Base-by-base conservation (phyloP, 73 alveolate genomes). In the Paramecium primaurelia region DNA sequence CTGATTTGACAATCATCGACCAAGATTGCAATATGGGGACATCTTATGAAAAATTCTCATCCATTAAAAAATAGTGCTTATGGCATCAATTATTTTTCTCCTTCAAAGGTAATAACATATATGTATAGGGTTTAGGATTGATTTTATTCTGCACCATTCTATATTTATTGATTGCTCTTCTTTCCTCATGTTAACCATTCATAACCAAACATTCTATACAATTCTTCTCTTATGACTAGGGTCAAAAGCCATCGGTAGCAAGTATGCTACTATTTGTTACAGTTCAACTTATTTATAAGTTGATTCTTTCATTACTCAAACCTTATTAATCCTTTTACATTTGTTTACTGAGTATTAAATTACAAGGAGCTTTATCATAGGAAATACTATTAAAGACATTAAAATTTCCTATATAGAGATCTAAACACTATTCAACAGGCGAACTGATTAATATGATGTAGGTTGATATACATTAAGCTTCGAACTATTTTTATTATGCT, bases 371-470 rank as follows among this genome's bases (percentile, higher is more conserved):
- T 3, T 40, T 73, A 20, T 73, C 37, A 73, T 37, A 37, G 4
- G 60, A 73, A 40, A 10, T 73, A 8, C 18, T 73, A 6, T 16
- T 30, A 37, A 73, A 73, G 10, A 36, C 87, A 4, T 38, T 73
- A 73, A 73, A 32, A 12, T 37, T 73, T 34, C 54, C 54, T 0
- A 37, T 73, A 2, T 37, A n/a, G 3, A 18, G 54, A 4, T 73
- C 54, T 36, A 12, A 73, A 16, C 60, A 73, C 7, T 38, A 73
- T 73, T 73, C 87, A 36, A 36, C 59, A 5, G 87, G 87, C 37
- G 87, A 73, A 73, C 59, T 73, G 3, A 36, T 73, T 9, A 73
- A 32, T 22, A 73, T 73, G 87, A 20, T 73, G 59, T 73, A 73
- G 18, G 87, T 73, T n/a, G 87, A 73, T 18, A 73, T 73, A 36